phyloP scores from a whole-genome alignment of 495 filamentous ascomycete genomes.

The Penicillium mononematosum region DNA sequence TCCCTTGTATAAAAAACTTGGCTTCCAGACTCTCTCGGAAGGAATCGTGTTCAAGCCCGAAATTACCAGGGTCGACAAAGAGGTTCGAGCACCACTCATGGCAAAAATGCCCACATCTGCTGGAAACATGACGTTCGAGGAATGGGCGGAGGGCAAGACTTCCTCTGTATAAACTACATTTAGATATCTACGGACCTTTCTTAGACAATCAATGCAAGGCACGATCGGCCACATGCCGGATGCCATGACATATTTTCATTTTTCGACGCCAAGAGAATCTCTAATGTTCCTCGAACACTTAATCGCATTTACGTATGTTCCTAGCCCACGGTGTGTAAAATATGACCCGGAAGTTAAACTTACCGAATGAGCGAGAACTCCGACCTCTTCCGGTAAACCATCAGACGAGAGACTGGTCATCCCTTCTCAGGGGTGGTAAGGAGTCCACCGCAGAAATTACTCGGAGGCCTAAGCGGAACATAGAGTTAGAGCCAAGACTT shows the following conservation, averaged over 20 bases:
- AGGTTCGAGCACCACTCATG: slow-evolving; percentile 13
- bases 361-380: not conserved
- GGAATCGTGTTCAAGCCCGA: slow-evolving; percentile 8
- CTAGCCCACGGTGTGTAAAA: not conserved
- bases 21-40: slow-evolving; percentile 10
- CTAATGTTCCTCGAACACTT: not conserved
- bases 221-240: not conserved
- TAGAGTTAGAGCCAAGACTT: slow-evolving; percentile 4
- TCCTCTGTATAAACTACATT: not conserved
- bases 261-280: not conserved
- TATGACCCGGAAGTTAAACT: not conserved
- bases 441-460: not conserved
- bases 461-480: not conserved
- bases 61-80: slow-evolving; percentile 8
- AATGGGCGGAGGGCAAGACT: not conserved
- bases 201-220: not conserved
- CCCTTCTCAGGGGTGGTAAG: not conserved
- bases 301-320: not conserved
- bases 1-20: slow-evolving; percentile 10
- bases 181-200: not conserved
- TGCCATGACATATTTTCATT: not conserved
- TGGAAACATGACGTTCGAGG: not conserved
- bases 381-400: not conserved
- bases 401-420: not conserved
- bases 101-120: slow-evolving; percentile 14